A percentile compares a stretch with the other conserved stretches of the same genome.
Conservation (phyloP, 495 filamentous ascomycete genomes). For the Lophiostoma macrostomum region DNA sequence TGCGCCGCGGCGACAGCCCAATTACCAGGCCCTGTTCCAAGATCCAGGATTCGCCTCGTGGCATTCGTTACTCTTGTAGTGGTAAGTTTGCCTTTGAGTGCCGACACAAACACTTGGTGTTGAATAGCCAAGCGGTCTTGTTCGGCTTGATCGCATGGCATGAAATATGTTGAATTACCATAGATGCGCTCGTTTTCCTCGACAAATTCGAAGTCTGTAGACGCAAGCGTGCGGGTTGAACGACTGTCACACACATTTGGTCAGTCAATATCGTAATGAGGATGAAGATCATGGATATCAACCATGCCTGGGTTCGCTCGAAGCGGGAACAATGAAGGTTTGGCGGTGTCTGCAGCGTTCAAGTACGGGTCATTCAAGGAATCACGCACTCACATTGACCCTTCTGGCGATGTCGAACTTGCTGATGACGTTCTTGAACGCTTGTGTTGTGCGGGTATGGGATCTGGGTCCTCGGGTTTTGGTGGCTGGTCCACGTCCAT, state of each 20-base stretch:
- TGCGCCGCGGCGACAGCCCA: slow-evolving; percentile 39
- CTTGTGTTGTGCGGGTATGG: slow-evolving; percentile 28
- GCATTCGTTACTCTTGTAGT: slow-evolving; percentile 26
- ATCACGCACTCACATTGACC: slow-evolving; percentile 25
- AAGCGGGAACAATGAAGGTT: too few relatives aligned
- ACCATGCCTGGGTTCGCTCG: neutral
- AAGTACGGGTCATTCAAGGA: neutral
- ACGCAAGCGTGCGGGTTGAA: slow-evolving; percentile 26
- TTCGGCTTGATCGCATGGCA: slow-evolving; percentile 74
- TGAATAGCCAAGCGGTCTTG: slow-evolving; percentile 66
- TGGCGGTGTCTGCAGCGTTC: too few relatives aligned
- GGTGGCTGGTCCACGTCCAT: slow-evolving; percentile 36
- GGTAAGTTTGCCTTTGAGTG: slow-evolving; percentile 34
- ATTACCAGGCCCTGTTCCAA: slow-evolving; percentile 40
- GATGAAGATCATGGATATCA: neutral
- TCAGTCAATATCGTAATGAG: neutral
- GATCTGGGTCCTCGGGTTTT: slow-evolving; percentile 32
- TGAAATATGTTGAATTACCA: slow-evolving; percentile 62
- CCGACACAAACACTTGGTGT: slow-evolving; percentile 34
- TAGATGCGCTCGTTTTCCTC: slow-evolving; percentile 68
- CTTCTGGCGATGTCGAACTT: slow-evolving; percentile 24
- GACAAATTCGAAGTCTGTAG: slow-evolving; percentile 35
- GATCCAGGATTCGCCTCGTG: slow-evolving; percentile 33
- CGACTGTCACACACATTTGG: slow-evolving; percentile 4
- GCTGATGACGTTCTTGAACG: slow-evolving; percentile 21